Conservation (phyloP, 257 asterid genomes). For the Striga asiatica region DNA sequence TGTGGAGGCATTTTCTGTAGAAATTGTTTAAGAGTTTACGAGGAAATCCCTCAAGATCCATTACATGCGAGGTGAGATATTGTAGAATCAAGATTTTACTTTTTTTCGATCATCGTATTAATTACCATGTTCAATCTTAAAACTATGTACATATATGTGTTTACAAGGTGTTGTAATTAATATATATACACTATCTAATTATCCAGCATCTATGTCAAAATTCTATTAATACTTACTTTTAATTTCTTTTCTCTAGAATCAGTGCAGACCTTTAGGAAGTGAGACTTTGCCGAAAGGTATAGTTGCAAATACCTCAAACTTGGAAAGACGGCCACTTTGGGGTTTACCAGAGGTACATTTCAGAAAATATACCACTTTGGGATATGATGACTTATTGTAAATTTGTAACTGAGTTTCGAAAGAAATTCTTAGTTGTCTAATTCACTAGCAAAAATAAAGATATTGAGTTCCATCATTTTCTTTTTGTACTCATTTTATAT, state of each 20-base stretch:
- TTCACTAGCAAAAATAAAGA: too few relatives aligned
- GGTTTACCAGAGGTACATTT: conserved; percentile 66
- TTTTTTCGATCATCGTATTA: too few relatives aligned
- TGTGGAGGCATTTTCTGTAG: conserved; percentile 51
- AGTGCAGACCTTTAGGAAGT: conserved; percentile 61
- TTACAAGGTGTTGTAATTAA: too few relatives aligned
- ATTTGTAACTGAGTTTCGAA: too few relatives aligned
- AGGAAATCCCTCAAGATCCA: conserved; percentile 11
- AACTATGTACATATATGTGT: too few relatives aligned
- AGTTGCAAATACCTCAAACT: conserved; percentile 50
- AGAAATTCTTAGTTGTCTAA: too few relatives aligned
- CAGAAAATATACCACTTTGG: background rate
- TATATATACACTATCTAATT: background rate
- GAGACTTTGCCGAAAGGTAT: conserved; percentile 67
- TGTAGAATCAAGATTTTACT: too few relatives aligned
- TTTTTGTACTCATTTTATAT: too few relatives aligned
- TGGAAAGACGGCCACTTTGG: conserved; percentile 77
- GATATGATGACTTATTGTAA: too few relatives aligned
- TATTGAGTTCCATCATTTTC: too few relatives aligned
- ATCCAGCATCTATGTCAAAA: background rate
- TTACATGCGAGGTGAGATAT: conserved; percentile 59
- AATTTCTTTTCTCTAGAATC: conserved; percentile 34
- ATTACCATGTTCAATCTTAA: too few relatives aligned
- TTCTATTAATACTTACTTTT: background rate
- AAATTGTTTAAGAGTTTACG: conserved; percentile 21